Base-by-base conservation (phyloP, 768 basidiomycete genomes). In the Collybiopsis confluens region DNA sequence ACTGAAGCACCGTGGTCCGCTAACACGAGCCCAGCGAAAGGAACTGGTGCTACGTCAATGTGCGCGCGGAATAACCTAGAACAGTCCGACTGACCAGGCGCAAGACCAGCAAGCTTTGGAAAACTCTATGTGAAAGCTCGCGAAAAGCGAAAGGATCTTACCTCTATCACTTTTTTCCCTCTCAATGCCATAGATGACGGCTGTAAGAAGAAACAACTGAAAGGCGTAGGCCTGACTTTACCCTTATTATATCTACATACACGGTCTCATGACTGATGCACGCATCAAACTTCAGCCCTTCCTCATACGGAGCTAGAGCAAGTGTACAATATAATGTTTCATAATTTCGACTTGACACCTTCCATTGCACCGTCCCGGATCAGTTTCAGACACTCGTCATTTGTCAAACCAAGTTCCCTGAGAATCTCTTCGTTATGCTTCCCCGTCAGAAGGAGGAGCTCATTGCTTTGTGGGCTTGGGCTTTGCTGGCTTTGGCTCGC, bases 1-100 rank as follows among this genome's bases (percentile, higher is more conserved):
- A 92, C 90, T 43, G 77, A 77, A 33, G 90, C 90, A 3, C 90
- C 90, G 60, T 86, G 83, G 68, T 92, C 90, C 1, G 89, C 83
- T 30, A 93, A 77, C 42, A 92, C 64, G 40, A 92, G 75, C 26
- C 88, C 88, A 8, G 88, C 82, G 59, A 89, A 92, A 0, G 90
- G 90, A 0, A 81, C 90, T 1, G 90, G 90, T 3, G 90, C 90
- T 24, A n/a, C n/a, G n/a, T n/a, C n/a, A n/a, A n/a, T n/a, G n/a
- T n/a, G n/a, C n/a, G n/a, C n/a, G n/a, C n/a, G n/a, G n/a, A n/a
- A n/a, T n/a, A n/a, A n/a, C n/a, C n/a, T n/a, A n/a, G n/a, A n/a
- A n/a, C n/a, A n/a, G n/a, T n/a, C n/a, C n/a, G n/a, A n/a, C n/a
- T n/a, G n/a, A n/a, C n/a, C n/a, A n/a, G n/a, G n/a, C n/a, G n/a